Evolutionary conservation across 164 flowering plant species (phyloP).

Genomic region (Magnolia kwangsiensis): DNA sequence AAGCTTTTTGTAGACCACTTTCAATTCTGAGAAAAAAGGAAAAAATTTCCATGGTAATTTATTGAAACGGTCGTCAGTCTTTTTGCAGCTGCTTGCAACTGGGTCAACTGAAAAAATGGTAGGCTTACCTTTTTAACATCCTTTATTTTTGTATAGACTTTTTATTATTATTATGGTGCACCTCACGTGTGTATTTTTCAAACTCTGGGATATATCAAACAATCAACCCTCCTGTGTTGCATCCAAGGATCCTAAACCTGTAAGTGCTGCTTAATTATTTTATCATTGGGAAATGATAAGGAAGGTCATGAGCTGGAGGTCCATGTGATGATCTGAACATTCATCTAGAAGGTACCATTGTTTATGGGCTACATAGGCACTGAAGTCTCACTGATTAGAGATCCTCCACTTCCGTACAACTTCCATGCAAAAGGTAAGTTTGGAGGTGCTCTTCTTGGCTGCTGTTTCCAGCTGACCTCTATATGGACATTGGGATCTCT

Average conservation of each 20-base stretch:
- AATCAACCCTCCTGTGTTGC: constrained; percentile 76
- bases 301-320: not conserved
- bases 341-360: no score
- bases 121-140: constrained; percentile 7
- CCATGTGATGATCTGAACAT: not conserved
- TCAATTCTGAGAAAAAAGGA: not conserved
- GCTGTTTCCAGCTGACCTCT: no score
- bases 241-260: constrained; percentile 70
- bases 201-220: constrained; percentile 87
- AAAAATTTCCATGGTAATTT: not conserved
- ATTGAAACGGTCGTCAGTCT: not conserved
- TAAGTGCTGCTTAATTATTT: constrained; percentile 28
- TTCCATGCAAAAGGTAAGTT: not conserved
- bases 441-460: no score
- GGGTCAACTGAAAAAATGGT: constrained; percentile 90
- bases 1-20: not conserved
- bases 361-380: not conserved
- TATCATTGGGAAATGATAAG: not conserved
- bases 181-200: constrained; percentile 17
- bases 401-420: not conserved
- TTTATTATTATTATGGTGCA: not conserved
- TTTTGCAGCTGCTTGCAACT: constrained; percentile 77
- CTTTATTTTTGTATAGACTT: not conserved
- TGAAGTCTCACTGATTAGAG: not conserved
- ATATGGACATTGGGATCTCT: no score